These are phyloP conservation scores for Eucalyptus curtisii DNA, from an alignment of 345 rosid species.

Conservation along the genomic window DNA sequence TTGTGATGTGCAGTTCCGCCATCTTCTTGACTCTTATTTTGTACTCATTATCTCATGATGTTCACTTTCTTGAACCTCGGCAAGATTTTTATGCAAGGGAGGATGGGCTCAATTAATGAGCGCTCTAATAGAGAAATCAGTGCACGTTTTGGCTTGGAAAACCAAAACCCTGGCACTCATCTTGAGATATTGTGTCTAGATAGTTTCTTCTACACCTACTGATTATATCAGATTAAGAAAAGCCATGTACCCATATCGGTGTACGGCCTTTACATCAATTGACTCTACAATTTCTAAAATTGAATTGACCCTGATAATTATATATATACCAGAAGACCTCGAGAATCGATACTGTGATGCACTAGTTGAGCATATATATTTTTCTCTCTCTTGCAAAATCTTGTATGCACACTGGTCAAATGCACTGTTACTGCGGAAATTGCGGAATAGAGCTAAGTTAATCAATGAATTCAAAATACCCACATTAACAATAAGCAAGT, in stretches of 20 bases:
- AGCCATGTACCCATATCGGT: neutral
- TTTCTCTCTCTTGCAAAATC: neutral
- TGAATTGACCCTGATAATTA: neutral
- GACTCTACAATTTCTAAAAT: neutral
- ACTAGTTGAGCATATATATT: neutral
- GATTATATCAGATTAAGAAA: neutral
- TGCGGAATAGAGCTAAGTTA: neutral
- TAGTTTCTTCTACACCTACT: neutral
- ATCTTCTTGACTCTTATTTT: neutral
- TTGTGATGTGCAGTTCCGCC: neutral
- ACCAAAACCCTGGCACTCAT: neutral
- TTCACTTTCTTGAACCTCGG: neutral
- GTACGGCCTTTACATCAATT: neutral
- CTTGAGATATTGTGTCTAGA: neutral
- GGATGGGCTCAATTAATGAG: neutral
- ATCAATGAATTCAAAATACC: neutral
- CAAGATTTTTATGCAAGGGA: neutral
- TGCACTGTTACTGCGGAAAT: neutral
- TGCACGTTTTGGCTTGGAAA: neutral
- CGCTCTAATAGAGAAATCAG: neutral
- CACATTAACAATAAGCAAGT: neutral
- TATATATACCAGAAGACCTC: neutral
- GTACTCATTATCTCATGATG: neutral
- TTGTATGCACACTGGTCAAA: neutral
- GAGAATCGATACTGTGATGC: neutral